A percentile compares a stretch with the other conserved stretches of the same genome.
Conservation (phyloP, 257 asterid genomes). For the Oldenlandia corymbosa region DNA sequence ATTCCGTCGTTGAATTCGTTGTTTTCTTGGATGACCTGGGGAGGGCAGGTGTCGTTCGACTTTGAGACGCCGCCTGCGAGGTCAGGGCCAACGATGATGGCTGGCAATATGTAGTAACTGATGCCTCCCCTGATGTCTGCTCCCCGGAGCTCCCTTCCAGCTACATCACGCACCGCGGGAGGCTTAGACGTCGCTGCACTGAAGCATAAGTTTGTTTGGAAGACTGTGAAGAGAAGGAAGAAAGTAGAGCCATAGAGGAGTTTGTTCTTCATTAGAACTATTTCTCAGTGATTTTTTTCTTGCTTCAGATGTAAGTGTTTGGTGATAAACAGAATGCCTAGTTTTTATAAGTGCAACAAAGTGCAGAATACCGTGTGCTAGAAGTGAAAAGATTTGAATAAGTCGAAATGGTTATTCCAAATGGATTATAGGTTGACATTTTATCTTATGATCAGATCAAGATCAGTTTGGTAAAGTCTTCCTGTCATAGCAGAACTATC, state of each 20-base stretch:
- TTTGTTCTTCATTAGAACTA: constrained; percentile 18
- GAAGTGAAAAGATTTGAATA: neutral
- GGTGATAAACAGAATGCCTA: neutral
- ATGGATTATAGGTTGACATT: neutral
- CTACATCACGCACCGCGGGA: constrained; percentile 8
- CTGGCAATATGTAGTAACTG: constrained; percentile 12
- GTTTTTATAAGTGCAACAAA: neutral
- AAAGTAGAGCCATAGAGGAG: neutral
- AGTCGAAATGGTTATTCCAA: neutral
- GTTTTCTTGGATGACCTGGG: constrained; percentile 2
- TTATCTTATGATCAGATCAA: neutral
- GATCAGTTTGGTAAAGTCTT: neutral
- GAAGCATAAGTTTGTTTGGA: constrained; percentile 8
- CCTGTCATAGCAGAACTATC: neutral
- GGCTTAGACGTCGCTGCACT: constrained; percentile 9
- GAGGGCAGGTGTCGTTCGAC: constrained; percentile 2
- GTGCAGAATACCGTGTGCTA: neutral
- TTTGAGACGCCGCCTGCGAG: neutral
- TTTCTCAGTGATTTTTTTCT: neutral
- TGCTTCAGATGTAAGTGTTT: no score
- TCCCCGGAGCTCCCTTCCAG: constrained; percentile 16
- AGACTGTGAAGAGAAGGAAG: constrained; percentile 7
- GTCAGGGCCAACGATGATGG: neutral
- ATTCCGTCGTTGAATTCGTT: neutral
- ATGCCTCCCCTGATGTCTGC: constrained; percentile 1